phyloP scores from a whole-genome alignment of 495 filamentous ascomycete species.

The Neurospora hispaniola region DNA sequence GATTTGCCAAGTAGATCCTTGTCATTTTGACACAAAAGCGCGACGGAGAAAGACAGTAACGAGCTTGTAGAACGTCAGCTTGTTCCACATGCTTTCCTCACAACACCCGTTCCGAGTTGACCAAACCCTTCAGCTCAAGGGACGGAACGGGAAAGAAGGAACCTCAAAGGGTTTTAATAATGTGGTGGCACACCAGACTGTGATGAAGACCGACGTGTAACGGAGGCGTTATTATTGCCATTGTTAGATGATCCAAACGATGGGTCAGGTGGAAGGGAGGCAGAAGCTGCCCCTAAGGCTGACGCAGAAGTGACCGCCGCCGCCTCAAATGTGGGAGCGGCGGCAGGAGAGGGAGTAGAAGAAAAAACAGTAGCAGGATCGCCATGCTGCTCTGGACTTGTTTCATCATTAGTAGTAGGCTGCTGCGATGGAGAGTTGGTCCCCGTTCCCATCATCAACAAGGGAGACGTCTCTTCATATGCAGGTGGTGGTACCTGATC shows the following conservation, averaged over 20 bases:
- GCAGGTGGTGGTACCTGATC: background rate
- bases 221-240: background rate
- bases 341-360: background rate
- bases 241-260: background rate
- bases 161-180: background rate
- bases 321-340: background rate
- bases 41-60: background rate
- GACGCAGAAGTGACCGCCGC: background rate
- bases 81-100: background rate
- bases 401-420: background rate
- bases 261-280: background rate
- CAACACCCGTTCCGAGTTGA: background rate
- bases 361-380: background rate
- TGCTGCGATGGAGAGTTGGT: background rate
- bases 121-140: background rate
- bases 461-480: background rate
- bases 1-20: background rate
- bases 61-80: background rate
- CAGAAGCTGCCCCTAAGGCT: background rate
- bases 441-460: background rate
- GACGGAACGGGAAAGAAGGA: background rate
- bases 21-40: background rate
- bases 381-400: background rate
- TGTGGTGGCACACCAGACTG: background rate
- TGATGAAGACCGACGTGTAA: background rate